These are phyloP conservation scores for Talaromyces trachyspermus DNA, from an alignment of 495 filamentous ascomycete genomes.

Conservation along the genomic window DNA sequence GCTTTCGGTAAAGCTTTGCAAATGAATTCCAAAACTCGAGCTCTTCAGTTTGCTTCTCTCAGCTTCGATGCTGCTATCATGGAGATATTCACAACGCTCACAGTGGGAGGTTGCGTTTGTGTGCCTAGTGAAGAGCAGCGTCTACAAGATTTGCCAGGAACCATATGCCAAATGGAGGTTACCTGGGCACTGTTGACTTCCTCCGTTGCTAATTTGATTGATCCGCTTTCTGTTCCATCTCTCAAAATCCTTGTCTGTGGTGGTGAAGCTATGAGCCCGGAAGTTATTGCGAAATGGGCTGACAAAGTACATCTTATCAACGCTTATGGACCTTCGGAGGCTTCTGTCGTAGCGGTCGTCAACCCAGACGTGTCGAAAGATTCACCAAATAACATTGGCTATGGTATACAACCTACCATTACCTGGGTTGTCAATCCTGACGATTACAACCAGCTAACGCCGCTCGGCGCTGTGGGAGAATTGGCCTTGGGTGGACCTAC, in stretches of 20 bases:
- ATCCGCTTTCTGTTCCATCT: constrained; percentile 37
- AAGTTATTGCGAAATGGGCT: constrained; percentile 49
- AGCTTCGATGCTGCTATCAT: constrained; percentile 48
- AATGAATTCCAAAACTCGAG: constrained; percentile 31
- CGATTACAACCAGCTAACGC: constrained; percentile 38
- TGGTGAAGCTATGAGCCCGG: constrained; percentile 41
- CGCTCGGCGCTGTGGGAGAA: constrained; percentile 48
- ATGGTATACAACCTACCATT: constrained; percentile 33
- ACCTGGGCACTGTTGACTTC: constrained; percentile 48
- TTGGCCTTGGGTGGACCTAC: constrained; percentile 42
- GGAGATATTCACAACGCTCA: constrained; percentile 43
- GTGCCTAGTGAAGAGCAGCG: constrained; percentile 53
- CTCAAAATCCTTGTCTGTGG: constrained; percentile 37
- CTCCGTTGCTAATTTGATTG: constrained; percentile 42
- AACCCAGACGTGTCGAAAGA: constrained; percentile 25
- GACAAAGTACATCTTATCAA: constrained; percentile 43
- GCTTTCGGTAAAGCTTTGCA: constrained; percentile 31
- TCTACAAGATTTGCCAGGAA: constrained; percentile 40
- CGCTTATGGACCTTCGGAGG: constrained; percentile 54
- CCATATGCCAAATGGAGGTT: constrained; percentile 41
- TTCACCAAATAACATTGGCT: constrained; percentile 42
- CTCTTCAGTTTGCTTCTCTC: constrained; percentile 48
- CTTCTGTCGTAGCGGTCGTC: constrained; percentile 30
- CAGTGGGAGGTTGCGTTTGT: constrained; percentile 54
- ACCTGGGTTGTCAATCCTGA: constrained; percentile 51